phyloP scores from a whole-genome alignment of 129 eudicot species.

The Logfia minima region DNA sequence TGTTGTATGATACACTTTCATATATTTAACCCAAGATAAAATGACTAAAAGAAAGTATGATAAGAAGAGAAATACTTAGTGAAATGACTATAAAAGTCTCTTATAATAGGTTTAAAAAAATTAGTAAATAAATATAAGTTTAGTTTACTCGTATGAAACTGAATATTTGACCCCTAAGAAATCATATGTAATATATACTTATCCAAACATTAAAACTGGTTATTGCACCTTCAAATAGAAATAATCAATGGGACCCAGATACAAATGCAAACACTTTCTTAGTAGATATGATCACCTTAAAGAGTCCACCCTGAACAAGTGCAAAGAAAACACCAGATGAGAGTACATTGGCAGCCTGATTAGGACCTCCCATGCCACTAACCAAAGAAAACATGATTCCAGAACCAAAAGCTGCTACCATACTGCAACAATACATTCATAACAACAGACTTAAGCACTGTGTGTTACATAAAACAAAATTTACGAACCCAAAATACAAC shows the following conservation, averaged over 20 bases:
- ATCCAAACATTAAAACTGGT: conserved; percentile 3
- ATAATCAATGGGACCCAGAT: not conserved
- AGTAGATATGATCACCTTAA: conserved; percentile 48
- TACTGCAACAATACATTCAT: conserved; percentile 41
- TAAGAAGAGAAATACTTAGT: not conserved
- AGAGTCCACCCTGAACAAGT: conserved; percentile 84
- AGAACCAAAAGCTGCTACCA: conserved; percentile 96
- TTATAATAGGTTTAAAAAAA: not conserved
- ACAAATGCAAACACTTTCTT: not conserved
- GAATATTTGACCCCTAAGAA: not conserved
- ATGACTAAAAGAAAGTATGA: not conserved
- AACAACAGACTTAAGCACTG: not conserved
- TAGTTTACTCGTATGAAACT: not conserved
- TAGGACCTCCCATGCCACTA: conserved; percentile 87
- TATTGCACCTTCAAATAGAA: not conserved
- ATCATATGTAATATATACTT: not conserved
- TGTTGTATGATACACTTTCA: not conserved
- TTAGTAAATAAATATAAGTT: not conserved
- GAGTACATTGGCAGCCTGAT: conserved; percentile 57
- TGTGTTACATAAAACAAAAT: not conserved
- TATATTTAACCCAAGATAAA: not conserved
- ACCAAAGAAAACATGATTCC: conserved; percentile 89
- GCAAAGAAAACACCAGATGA: conserved; percentile 87
- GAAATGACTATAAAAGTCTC: not conserved
- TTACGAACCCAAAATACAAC: not conserved